Conservation (phyloP, 1,284 basidiomycete genomes). For the Leucoagaricus sp. region DNA sequence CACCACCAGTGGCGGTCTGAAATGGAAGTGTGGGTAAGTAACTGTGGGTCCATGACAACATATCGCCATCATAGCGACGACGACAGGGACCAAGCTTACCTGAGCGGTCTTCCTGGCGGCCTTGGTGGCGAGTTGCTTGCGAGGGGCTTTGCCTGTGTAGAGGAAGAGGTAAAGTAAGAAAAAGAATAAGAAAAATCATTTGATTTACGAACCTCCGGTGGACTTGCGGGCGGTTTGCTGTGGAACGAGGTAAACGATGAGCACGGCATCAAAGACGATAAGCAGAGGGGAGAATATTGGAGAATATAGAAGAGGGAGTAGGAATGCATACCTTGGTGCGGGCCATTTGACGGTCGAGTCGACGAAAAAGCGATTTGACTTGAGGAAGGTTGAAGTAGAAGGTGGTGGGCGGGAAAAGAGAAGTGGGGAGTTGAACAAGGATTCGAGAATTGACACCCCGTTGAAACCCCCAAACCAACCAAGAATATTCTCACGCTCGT, state of each 20-base stretch:
- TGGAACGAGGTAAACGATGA: constrained; percentile 23
- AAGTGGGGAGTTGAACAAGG: constrained; percentile 35
- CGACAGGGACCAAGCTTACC: constrained; percentile 44
- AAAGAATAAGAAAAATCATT: constrained; percentile 16
- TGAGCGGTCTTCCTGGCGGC: constrained; percentile 83
- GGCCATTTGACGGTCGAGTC: constrained; percentile 51
- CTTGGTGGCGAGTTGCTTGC: constrained; percentile 92
- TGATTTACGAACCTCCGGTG: constrained; percentile 64
- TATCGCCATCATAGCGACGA: constrained; percentile 28
- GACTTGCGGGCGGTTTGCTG: constrained; percentile 86
- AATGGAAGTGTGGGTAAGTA: constrained; percentile 20
- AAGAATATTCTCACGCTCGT: constrained; percentile 40
- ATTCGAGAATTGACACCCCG: constrained; percentile 30
- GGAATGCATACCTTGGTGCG: constrained; percentile 63
- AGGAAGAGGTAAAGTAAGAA: constrained; percentile 22
- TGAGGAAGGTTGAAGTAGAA: constrained; percentile 32
- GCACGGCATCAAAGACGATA: constrained; percentile 31
- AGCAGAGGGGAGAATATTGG: constrained; percentile 18
- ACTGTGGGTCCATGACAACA: constrained; percentile 15
- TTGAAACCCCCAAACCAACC: constrained; percentile 32
- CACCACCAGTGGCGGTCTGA: constrained; percentile 88
- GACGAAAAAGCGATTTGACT: constrained; percentile 28
- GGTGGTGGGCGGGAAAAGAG: constrained; percentile 38
- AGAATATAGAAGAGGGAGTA: constrained; percentile 12
- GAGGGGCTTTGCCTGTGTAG: constrained; percentile 73